Evolutionary conservation across 106 monocot genomes (phyloP), one percentile per base, ranked within the genome.

Genomic region (Dendrobium chrysotoxum): DNA sequence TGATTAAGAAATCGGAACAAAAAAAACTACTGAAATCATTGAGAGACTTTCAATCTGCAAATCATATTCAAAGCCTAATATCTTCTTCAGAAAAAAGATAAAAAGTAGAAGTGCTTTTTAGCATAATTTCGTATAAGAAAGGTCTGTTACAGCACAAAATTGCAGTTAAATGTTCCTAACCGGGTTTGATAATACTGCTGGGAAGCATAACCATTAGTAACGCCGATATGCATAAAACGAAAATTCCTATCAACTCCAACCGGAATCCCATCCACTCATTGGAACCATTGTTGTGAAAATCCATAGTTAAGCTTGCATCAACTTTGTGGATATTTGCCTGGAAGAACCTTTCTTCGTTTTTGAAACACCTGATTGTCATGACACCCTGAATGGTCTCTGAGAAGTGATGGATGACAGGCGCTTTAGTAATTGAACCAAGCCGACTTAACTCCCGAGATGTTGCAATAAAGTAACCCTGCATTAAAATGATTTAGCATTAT

Each of bases 321-420:
- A 94, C 88, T 76, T 89, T 88, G 28, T 82, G 13, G 1, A 94
- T 28, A 53, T 91, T 91, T 57, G 76, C 86, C 55, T 85, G 57
- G 30, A 61, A 80, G 76, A 94, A 94, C 30, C 80, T 86, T 40
- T 76, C 77, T 80, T 90, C 85, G 78, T 91, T 88, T 20, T 81
- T 79, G 84, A 94, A 94, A 76, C 91, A 90, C 57, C 94, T 82
- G 31, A 94, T 91, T 4, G 91, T 91, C 17, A 81, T 77, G 25
- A 87, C 91, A 38, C 94, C 94, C 16, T 77, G 40, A 82, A 94
- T 83, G 2, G 86, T 91, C 80, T 94, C 94, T 26, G 91, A 90
- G 81, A 94, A 94, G 80, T 94, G 94, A 89, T 94, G 91, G 81
- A 94, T 90, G 13, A 94, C 88, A 8, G 91, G 94, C 25, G 91